Percentiles rank a stretch among this genome's conserved stretches.
These are phyloP conservation scores for Plasmopara viticola DNA, from an alignment of 352 stramenopile genomes.

Conservation along the genomic window DNA sequence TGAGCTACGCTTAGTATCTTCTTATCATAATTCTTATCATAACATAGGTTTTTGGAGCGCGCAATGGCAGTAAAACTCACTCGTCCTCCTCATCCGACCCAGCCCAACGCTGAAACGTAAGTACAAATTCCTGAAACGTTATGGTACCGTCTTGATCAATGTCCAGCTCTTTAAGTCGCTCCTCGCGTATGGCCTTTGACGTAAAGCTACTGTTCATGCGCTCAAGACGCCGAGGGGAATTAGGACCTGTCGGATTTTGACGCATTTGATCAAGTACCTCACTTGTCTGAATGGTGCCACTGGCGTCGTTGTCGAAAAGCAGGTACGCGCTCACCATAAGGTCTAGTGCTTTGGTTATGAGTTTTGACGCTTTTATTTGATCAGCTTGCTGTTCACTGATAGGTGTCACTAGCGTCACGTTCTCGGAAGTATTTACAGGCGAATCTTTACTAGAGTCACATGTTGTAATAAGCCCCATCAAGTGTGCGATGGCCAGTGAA, in stretches of 20 bases:
- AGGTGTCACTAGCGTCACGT: conserved; percentile 26
- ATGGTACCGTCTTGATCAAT: conserved; percentile 83
- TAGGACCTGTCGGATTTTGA: conserved; percentile 32
- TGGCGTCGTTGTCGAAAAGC: conserved; percentile 79
- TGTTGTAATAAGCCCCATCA: conserved; percentile 74
- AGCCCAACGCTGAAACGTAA: conserved; percentile 85
- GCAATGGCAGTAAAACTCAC: neutral
- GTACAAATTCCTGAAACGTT: conserved; percentile 86
- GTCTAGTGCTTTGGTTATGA: conserved; percentile 67
- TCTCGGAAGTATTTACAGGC: conserved; percentile 29
- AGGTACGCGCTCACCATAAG: conserved; percentile 83
- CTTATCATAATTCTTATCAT: too few species aligned
- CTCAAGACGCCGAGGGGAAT: conserved; percentile 31
- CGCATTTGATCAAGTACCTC: conserved; percentile 66
- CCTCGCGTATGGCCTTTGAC: conserved; percentile 50
- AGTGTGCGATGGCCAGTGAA: conserved; percentile 75
- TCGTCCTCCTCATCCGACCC: conserved; percentile 40
- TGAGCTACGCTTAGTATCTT: too few species aligned
- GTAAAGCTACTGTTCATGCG: conserved; percentile 50
- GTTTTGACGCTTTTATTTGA: conserved; percentile 31
- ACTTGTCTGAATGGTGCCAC: conserved; percentile 72
- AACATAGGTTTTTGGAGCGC: neutral
- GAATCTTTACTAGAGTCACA: conserved; percentile 46
- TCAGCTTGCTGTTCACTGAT: conserved; percentile 21
- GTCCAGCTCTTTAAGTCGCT: conserved; percentile 86